Percentiles rank a stretch among this genome's conserved stretches.
phyloP scores from a whole-genome alignment of 2,329 filamentous ascomycete species.

The Stylonectria norvegica region DNA sequence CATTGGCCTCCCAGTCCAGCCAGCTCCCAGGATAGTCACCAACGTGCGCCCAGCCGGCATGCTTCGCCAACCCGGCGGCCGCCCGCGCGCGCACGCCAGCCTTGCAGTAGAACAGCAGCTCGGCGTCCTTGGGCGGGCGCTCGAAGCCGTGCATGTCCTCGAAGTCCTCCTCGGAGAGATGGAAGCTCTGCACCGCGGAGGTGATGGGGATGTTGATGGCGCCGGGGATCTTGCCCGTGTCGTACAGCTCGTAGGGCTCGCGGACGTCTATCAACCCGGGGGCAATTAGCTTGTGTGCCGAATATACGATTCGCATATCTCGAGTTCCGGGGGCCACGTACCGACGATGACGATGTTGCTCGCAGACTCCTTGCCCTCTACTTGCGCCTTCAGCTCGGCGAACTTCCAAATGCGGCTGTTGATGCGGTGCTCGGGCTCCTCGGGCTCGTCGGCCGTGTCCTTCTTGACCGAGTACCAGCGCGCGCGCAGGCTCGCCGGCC shows the following conservation, averaged over 20 bases:
- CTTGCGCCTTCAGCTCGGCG: conserved; percentile 44
- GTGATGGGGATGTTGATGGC: conserved; percentile 80
- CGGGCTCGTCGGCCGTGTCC: too few species aligned
- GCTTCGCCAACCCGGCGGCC: conserved; percentile 71
- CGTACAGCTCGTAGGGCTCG: conserved; percentile 63
- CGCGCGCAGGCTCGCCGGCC: conserved; percentile 7
- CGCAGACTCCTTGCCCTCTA: conserved; percentile 19
- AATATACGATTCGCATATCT: background rate
- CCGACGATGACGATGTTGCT: conserved; percentile 45
- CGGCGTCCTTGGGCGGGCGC: conserved; percentile 55
- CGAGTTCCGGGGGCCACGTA: conserved; percentile 24
- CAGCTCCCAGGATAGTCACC: conserved; percentile 74
- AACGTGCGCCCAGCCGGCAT: conserved; percentile 70
- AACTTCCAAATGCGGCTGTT: conserved; percentile 46
- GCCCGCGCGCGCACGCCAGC: conserved; percentile 78
- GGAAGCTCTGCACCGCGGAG: conserved; percentile 73
- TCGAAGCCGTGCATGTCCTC: conserved; percentile 75
- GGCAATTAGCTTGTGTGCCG: background rate
- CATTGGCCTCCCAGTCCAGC: conserved; percentile 76
- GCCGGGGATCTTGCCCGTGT: conserved; percentile 71
- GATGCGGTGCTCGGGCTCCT: conserved; percentile 8
- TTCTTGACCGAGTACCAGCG: conserved; percentile 17
- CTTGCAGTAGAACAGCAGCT: conserved; percentile 88
- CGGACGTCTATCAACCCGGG: conserved; percentile 57
- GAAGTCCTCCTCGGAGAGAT: conserved; percentile 75